Conservation (phyloP, 306 rosid genomes). For the Cucurbita argyrosperma region DNA sequence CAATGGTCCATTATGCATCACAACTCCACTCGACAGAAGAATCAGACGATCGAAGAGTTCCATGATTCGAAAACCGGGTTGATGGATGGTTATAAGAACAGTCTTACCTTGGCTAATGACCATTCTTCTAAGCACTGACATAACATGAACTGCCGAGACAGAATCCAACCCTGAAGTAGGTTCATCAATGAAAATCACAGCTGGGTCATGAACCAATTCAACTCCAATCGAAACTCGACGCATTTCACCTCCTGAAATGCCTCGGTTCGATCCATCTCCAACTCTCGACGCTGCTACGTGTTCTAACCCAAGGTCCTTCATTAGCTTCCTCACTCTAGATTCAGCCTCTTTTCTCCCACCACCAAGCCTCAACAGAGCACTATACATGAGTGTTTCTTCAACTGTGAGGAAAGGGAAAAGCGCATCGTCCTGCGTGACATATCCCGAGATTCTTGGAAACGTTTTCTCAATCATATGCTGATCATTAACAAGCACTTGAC, state of each 20-base stretch:
- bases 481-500: constrained; percentile 64
- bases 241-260: constrained; percentile 78
- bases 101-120: constrained; percentile 66
- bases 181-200: constrained; percentile 73
- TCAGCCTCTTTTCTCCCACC: constrained; percentile 40
- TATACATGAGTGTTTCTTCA: constrained; percentile 76
- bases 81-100: constrained; percentile 71
- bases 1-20: constrained; percentile 66
- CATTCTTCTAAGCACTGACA: constrained; percentile 66
- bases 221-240: constrained; percentile 91
- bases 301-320: constrained; percentile 76
- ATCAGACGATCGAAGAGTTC: constrained; percentile 51
- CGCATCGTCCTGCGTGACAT: constrained; percentile 76
- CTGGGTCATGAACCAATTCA: constrained; percentile 87
- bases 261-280: constrained; percentile 45
- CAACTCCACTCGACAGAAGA: constrained; percentile 61
- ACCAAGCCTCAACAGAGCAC: constrained; percentile 68
- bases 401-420: constrained; percentile 77
- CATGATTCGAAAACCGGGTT: constrained; percentile 79
- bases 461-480: constrained; percentile 29
- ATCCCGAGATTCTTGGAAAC: constrained; percentile 54
- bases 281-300: constrained; percentile 60
- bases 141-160: constrained; percentile 73
- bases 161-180: constrained; percentile 98
- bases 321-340: constrained; percentile 41